Conservation (phyloP, 176 grass and related monocot genomes). For the Lolium multiflorum region DNA sequence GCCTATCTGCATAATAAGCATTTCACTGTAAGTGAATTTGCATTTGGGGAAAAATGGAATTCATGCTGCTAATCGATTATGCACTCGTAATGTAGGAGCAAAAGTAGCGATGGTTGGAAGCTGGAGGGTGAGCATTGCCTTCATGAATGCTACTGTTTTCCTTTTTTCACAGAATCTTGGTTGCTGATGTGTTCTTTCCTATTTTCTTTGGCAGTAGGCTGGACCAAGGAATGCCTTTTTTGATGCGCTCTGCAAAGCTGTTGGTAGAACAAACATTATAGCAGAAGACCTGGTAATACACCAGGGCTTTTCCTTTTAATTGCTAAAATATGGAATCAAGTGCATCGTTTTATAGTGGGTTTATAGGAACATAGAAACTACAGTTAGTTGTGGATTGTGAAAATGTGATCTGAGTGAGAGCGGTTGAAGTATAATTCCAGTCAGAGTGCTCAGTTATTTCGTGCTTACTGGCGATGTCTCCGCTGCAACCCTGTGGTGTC, state of each 20-base stretch:
- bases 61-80: conserved; percentile 34
- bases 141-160: conserved; percentile 10
- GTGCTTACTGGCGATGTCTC: conserved; percentile 5
- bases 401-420: not conserved
- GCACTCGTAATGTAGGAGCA: conserved; percentile 64
- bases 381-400: not conserved
- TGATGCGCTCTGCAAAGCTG: conserved; percentile 81
- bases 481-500: not conserved
- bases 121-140: conserved; percentile 81
- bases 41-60: conserved; percentile 32
- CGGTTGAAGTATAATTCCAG: not conserved
- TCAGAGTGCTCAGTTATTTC: not conserved
- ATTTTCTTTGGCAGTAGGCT: conserved; percentile 86
- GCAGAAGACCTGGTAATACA: conserved; percentile 87
- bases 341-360: not conserved
- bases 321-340: not conserved
- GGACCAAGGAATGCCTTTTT: conserved; percentile 96
- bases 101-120: conserved; percentile 79
- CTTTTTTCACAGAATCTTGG: conserved; percentile 23
- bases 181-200: conserved; percentile 43
- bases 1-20: conserved; percentile 14
- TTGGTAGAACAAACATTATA: conserved; percentile 82
- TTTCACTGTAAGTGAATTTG: conserved; percentile 32
- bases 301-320: not conserved
- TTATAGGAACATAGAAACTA: not conserved